Conservation (phyloP, 805 yeast species). For the Starmerella bombicola region DNA sequence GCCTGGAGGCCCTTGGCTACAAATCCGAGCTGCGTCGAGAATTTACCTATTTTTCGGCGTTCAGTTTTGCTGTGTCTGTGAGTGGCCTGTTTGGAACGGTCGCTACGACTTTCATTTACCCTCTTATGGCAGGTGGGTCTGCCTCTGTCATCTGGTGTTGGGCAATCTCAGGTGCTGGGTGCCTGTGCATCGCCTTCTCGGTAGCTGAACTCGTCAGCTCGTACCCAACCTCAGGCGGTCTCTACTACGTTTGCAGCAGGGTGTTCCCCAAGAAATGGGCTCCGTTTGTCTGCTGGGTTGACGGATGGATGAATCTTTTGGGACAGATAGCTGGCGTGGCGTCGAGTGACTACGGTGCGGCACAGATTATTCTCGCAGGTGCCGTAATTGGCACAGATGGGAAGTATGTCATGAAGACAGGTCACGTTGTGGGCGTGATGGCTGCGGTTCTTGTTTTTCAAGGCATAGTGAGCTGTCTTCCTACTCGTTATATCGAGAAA, state of each 20-base stretch:
- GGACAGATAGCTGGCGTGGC: conserved; percentile 29
- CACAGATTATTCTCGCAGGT: conserved; percentile 27
- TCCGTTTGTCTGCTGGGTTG: conserved; percentile 43
- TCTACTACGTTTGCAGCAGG: conserved; percentile 42
- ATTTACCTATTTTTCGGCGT: conserved; percentile 47
- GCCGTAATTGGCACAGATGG: conserved; percentile 27
- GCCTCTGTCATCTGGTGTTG: conserved; percentile 55
- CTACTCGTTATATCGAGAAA: conserved; percentile 39
- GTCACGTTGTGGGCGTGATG: conserved; percentile 24
- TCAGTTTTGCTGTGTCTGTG: conserved; percentile 50
- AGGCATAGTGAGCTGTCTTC: conserved; percentile 39
- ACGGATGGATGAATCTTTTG: conserved; percentile 38
- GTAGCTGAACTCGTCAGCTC: conserved; percentile 59
- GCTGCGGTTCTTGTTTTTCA: conserved; percentile 38
- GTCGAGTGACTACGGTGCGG: conserved; percentile 29
- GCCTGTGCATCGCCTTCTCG: conserved; percentile 43
- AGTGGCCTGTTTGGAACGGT: conserved; percentile 56
- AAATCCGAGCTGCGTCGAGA: conserved; percentile 47
- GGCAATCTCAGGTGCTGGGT: conserved; percentile 43
- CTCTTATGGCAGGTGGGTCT: conserved; percentile 43
- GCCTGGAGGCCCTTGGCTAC: conserved; percentile 39
- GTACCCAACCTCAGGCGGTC: conserved; percentile 65
- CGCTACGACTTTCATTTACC: conserved; percentile 39
- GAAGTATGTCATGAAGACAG: conserved; percentile 24
- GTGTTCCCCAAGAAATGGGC: conserved; percentile 31